Evolutionary conservation across 495 filamentous ascomycete species (phyloP).

Genomic region (Neurospora sp.): DNA sequence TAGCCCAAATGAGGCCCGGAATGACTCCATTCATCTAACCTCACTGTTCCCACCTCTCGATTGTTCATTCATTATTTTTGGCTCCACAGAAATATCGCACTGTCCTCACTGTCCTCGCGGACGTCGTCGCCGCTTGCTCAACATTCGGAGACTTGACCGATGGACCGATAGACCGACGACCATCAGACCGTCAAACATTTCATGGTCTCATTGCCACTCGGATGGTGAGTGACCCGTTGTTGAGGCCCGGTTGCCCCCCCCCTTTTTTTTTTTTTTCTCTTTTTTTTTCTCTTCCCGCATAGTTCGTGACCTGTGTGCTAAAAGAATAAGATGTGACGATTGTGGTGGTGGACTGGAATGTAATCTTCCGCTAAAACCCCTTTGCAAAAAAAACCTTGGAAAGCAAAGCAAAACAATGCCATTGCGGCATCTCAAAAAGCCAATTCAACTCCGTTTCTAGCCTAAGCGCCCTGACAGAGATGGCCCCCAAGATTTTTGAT

Average conservation of each 20-base stretch:
- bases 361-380: too few species aligned
- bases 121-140: background rate
- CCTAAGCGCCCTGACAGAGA: background rate
- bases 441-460: background rate
- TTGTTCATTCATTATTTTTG: background rate
- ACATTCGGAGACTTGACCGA: background rate
- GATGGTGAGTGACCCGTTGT: background rate
- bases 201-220: background rate
- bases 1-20: background rate
- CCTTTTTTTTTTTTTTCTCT: background rate
- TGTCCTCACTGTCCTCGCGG: background rate
- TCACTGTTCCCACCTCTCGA: background rate
- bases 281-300: background rate
- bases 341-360: too few species aligned
- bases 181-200: background rate
- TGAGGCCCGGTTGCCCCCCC: background rate
- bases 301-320: too few species aligned
- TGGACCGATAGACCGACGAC: background rate
- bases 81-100: background rate
- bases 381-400: too few species aligned
- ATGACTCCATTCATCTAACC: background rate
- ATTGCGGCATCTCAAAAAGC: background rate
- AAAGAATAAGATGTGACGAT: too few species aligned
- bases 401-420: background rate
- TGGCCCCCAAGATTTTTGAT: background rate